These are phyloP conservation scores for Parathielavia appendiculata DNA, from an alignment of 495 filamentous ascomycete genomes.

Conservation along the genomic window DNA sequence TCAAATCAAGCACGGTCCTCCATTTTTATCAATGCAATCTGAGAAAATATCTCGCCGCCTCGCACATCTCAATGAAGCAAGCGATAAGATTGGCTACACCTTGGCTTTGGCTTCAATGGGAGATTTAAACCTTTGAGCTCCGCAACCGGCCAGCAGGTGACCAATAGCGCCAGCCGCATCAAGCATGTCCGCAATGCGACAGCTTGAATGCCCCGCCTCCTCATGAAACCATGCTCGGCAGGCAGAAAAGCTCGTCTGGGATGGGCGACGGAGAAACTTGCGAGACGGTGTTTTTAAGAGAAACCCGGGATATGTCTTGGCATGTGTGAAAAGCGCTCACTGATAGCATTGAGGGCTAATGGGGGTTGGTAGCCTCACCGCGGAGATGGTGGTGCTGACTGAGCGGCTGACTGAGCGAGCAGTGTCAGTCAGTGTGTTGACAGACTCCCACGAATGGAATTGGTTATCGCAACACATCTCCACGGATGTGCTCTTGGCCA, in stretches of 20 bases:
- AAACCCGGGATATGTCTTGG: conserved; percentile 3
- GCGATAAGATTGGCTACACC: too few species aligned
- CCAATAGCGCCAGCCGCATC: conserved; percentile 11
- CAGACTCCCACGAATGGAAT: background rate
- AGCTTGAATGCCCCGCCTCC: conserved; percentile 1
- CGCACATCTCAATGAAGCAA: too few species aligned
- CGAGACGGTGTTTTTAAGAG: background rate
- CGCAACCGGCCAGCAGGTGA: background rate
- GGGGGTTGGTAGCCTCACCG: conserved; percentile 6
- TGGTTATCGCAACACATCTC: conserved; percentile 1
- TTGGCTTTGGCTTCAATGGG: too few species aligned
- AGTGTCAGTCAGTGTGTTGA: background rate
- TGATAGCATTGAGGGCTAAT: background rate
- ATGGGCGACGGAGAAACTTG: background rate
- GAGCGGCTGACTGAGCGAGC: background rate
- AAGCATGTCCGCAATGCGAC: conserved; percentile 2
- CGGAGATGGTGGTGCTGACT: conserved; percentile 10
- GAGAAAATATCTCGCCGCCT: too few species aligned
- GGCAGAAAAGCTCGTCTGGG: background rate
- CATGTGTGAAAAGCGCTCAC: conserved; percentile 5
- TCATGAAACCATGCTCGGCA: background rate
- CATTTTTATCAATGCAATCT: too few species aligned
- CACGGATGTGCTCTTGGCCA: conserved; percentile 3
- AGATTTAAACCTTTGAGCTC: too few species aligned
- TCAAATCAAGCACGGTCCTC: too few species aligned